Conservation (phyloP, 192 early-diverging fungal genomes). For the Blastocladiella britannica region DNA sequence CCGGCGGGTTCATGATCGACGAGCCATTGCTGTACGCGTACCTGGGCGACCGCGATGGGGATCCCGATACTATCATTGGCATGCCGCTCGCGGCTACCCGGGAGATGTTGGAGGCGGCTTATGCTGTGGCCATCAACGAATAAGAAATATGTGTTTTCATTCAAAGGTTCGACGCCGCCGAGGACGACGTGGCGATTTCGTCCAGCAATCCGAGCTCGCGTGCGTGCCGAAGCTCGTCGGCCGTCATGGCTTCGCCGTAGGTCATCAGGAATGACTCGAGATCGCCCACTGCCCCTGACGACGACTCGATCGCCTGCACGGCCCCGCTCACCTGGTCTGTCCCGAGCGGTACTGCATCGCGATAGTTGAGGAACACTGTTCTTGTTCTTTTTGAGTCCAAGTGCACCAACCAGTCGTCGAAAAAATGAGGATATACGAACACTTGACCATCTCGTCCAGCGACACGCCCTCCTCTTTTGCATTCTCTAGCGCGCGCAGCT, state of each 20-base stretch:
- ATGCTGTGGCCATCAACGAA: too few relatives aligned
- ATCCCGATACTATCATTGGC: conserved; percentile 26
- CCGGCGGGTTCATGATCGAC: conserved; percentile 30
- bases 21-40: conserved; percentile 20
- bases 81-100: too few relatives aligned
- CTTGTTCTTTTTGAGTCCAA: not conserved
- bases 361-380: not conserved
- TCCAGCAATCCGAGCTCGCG: too few relatives aligned
- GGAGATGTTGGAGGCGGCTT: too few relatives aligned
- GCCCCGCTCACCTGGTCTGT: not conserved
- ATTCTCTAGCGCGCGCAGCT: not conserved
- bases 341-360: not conserved
- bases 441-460: not conserved
- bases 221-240: not conserved
- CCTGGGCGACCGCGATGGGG: conserved; percentile 16
- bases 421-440: not conserved
- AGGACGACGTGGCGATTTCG: too few relatives aligned
- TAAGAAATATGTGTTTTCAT: too few relatives aligned
- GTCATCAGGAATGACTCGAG: not conserved
- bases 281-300: not conserved
- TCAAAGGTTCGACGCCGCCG: too few relatives aligned
- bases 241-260: not conserved
- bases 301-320: not conserved
- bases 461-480: not conserved
- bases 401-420: not conserved